These are phyloP conservation scores for Arthrinium puccinioides DNA, from an alignment of 2,329 filamentous ascomycete species.

Conservation along the genomic window DNA sequence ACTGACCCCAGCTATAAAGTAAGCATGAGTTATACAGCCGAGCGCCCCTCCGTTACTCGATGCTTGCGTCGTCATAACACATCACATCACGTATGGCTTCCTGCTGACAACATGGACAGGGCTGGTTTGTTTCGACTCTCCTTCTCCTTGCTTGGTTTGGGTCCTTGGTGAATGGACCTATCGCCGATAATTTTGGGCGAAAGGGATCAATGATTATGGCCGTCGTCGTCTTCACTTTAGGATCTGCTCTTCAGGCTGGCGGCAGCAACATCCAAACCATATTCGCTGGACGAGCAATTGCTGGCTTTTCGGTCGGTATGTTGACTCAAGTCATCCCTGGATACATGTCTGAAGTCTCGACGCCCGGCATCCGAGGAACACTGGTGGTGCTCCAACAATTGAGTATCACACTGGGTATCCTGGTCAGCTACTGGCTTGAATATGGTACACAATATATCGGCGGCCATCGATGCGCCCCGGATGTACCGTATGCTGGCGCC, in stretches of 20 bases:
- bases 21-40: too few relatives aligned
- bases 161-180: conserved; percentile 33
- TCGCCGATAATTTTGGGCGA: conserved; percentile 26
- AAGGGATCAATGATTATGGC: conserved; percentile 28
- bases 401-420: conserved; percentile 33
- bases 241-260: conserved; percentile 22
- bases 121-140: conserved; percentile 45
- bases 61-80: too few relatives aligned
- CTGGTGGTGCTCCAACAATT: conserved; percentile 37
- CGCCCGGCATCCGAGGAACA: conserved; percentile 39
- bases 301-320: conserved; percentile 35
- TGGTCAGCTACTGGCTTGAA: conserved; percentile 34
- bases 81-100: too few relatives aligned
- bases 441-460: conserved; percentile 33
- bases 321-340: conserved; percentile 24
- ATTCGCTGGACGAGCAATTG: conserved; percentile 33
- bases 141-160: conserved; percentile 41
- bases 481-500: conserved; percentile 37
- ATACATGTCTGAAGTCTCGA: conserved; percentile 34
- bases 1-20: conserved; percentile 38
- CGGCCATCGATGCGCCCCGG: conserved; percentile 37
- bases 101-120: too few relatives aligned
- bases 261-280: conserved; percentile 32
- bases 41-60: too few relatives aligned
- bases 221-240: conserved; percentile 13